Conservation (phyloP, 2,329 filamentous ascomycete genomes). For the Annulohypoxylon truncatum region DNA sequence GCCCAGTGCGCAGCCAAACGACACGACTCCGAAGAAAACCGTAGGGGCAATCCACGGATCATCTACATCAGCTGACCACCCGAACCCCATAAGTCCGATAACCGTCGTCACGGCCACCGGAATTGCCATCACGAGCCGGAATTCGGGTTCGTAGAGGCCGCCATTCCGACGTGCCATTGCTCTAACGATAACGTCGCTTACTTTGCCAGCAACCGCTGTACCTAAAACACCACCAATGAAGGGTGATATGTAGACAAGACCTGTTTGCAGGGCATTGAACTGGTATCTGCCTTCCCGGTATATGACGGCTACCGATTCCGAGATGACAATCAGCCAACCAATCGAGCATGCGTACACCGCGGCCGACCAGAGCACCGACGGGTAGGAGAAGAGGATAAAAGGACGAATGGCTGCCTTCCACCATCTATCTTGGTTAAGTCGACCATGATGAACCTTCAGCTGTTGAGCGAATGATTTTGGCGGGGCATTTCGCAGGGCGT, state of each 20-base stretch:
- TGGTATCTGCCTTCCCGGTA: slow-evolving; percentile 81
- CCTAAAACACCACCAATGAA: slow-evolving; percentile 90
- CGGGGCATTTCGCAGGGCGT: slow-evolving; percentile 73
- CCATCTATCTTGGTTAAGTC: slow-evolving; percentile 83
- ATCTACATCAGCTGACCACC: slow-evolving; percentile 83
- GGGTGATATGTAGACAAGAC: slow-evolving; percentile 88
- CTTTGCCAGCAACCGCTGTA: slow-evolving; percentile 89
- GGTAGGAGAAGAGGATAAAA: slow-evolving; percentile 88
- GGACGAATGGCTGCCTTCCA: slow-evolving; percentile 80
- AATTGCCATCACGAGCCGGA: slow-evolving; percentile 86
- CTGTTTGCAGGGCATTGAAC: slow-evolving; percentile 83
- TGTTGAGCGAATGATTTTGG: slow-evolving; percentile 78
- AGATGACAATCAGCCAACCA: slow-evolving; percentile 95
- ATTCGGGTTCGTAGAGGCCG: slow-evolving; percentile 96
- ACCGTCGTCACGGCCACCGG: slow-evolving; percentile 83
- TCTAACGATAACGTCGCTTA: slow-evolving; percentile 86
- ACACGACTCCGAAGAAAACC: slow-evolving; percentile 90
- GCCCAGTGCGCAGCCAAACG: slow-evolving; percentile 90
- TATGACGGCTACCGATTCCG: slow-evolving; percentile 84
- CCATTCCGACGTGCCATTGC: slow-evolving; percentile 86
- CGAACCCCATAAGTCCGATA: slow-evolving; percentile 92
- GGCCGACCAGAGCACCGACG: slow-evolving; percentile 88
- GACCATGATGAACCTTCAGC: slow-evolving; percentile 80
- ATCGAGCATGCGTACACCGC: slow-evolving; percentile 88
- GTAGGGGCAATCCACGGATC: slow-evolving; percentile 93